A percentile compares a stretch with the other conserved stretches of the same genome.
Evolutionary conservation across 2,329 filamentous ascomycete genomes (phyloP).

Genomic region (Penicillium sp.): DNA sequence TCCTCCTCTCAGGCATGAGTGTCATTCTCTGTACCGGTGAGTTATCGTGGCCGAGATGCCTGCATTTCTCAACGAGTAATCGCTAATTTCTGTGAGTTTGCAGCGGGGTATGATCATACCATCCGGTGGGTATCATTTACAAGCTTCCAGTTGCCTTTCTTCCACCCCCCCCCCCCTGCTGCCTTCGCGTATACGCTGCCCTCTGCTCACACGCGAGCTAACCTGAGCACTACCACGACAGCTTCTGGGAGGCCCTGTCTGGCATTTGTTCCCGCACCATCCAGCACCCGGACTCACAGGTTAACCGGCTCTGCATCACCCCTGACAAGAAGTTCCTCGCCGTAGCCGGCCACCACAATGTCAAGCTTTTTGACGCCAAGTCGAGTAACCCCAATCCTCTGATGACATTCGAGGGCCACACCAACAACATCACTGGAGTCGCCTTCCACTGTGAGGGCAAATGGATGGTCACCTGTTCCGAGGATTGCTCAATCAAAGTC

Average conservation of each 20-base stretch:
- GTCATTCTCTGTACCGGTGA: slow-evolving; percentile 69
- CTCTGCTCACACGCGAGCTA: neutral
- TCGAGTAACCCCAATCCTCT: slow-evolving; percentile 95
- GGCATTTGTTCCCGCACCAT: slow-evolving; percentile 98
- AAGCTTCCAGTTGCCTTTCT: neutral
- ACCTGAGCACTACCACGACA: slow-evolving; percentile 39
- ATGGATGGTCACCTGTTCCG: slow-evolving; percentile 98
- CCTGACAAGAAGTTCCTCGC: slow-evolving; percentile 96
- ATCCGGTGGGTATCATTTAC: slow-evolving; percentile 59
- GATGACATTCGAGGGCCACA: slow-evolving; percentile 93
- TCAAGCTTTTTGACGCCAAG: slow-evolving; percentile 98
- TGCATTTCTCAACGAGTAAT: slow-evolving; percentile 24
- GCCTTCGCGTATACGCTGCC: neutral
- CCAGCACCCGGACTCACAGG: slow-evolving; percentile 95
- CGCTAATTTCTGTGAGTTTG: slow-evolving; percentile 21
- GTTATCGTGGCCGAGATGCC: slow-evolving; percentile 24
- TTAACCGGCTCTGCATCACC: slow-evolving; percentile 97
- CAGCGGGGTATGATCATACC: slow-evolving; percentile 74
- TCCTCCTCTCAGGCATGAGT: slow-evolving; percentile 52
- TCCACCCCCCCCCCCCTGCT: neutral
- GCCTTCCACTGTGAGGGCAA: slow-evolving; percentile 98
- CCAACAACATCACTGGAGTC: slow-evolving; percentile 91
- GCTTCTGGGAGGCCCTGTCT: slow-evolving; percentile 97
- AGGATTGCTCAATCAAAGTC: slow-evolving; percentile 95
- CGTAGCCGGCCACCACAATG: slow-evolving; percentile 76